Evolutionary conservation across 2,329 filamentous ascomycete genomes (phyloP).

Genomic region (Chaetothyriales sp.): DNA sequence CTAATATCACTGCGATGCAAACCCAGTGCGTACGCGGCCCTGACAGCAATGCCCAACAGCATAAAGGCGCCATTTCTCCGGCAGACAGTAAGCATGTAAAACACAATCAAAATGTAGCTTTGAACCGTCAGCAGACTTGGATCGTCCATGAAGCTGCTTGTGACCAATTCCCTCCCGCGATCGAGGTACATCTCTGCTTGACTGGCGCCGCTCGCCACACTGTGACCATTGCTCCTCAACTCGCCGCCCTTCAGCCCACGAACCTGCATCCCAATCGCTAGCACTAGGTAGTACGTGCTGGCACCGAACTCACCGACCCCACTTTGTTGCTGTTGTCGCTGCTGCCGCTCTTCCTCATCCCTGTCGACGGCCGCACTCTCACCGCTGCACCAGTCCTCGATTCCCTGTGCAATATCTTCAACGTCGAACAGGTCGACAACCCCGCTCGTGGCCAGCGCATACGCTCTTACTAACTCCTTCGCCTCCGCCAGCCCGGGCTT

Average conservation of each 20-base stretch:
- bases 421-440: conserved; percentile 37
- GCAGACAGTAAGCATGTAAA: conserved; percentile 39
- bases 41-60: conserved; percentile 39
- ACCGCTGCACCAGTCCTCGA: conserved; percentile 24
- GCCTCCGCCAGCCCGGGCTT: conserved; percentile 28
- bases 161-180: conserved; percentile 31
- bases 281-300: conserved; percentile 38
- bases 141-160: conserved; percentile 35
- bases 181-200: conserved; percentile 36
- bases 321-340: neutral
- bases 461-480: conserved; percentile 29
- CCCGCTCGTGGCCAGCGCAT: conserved; percentile 34
- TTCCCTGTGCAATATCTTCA: conserved; percentile 29
- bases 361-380: conserved; percentile 1
- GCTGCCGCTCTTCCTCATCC: neutral
- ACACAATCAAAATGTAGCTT: conserved; percentile 37
- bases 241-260: neutral
- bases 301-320: conserved; percentile 28
- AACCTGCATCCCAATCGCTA: conserved; percentile 36
- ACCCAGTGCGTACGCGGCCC: conserved; percentile 40
- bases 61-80: conserved; percentile 41
- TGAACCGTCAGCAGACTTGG: conserved; percentile 39
- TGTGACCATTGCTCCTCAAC: neutral
- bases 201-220: conserved; percentile 21
- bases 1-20: conserved; percentile 40